Percentiles rank a stretch among this genome's conserved stretches.
These are phyloP conservation scores for Aspergillus oerlinghausenensis DNA, from an alignment of 2,329 filamentous ascomycete species.

Conservation along the genomic window DNA sequence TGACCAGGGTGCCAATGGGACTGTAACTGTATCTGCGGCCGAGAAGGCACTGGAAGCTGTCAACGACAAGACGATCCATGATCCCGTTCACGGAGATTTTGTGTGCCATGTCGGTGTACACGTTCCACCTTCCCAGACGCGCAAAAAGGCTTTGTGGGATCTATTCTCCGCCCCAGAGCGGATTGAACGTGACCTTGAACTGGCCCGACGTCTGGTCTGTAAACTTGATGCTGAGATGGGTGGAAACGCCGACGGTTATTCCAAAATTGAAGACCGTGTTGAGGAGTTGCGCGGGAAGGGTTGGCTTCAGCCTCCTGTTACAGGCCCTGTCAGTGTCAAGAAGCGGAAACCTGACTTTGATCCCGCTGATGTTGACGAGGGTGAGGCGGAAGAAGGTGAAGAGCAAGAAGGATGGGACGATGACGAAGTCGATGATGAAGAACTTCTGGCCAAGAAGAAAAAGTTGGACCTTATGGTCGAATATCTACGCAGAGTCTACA, in stretches of 20 bases:
- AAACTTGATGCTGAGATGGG: slow-evolving; percentile 84
- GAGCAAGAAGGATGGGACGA: slow-evolving; percentile 65
- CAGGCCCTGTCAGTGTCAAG: slow-evolving; percentile 37
- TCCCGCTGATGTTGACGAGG: slow-evolving; percentile 42
- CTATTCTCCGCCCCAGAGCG: slow-evolving; percentile 91
- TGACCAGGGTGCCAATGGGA: slow-evolving; percentile 29
- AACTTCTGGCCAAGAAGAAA: slow-evolving; percentile 89
- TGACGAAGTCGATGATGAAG: slow-evolving; percentile 80
- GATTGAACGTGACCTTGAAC: slow-evolving; percentile 80
- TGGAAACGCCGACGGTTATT: slow-evolving; percentile 67
- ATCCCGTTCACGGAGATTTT: slow-evolving; percentile 90
- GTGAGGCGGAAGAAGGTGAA: slow-evolving; percentile 73
- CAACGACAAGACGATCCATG: slow-evolving; percentile 95
- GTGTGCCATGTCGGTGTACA: slow-evolving; percentile 96
- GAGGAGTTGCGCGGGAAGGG: slow-evolving; percentile 74
- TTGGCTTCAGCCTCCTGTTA: slow-evolving; percentile 62
- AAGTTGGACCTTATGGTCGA: slow-evolving; percentile 93
- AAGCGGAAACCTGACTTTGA: slow-evolving; percentile 55
- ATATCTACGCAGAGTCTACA: slow-evolving; percentile 93
- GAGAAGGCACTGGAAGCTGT: slow-evolving; percentile 90
- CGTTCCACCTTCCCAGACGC: slow-evolving; percentile 75
- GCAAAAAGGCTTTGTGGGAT: slow-evolving; percentile 96
- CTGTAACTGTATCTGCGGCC: slow-evolving; percentile 50
- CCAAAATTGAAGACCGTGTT: slow-evolving; percentile 81
- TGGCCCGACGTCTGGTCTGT: slow-evolving; percentile 74